Percentiles rank a stretch among this genome's conserved stretches.
These are phyloP conservation scores for Kodamaea laetipori DNA, from an alignment of 805 yeast species.

Conservation along the genomic window DNA sequence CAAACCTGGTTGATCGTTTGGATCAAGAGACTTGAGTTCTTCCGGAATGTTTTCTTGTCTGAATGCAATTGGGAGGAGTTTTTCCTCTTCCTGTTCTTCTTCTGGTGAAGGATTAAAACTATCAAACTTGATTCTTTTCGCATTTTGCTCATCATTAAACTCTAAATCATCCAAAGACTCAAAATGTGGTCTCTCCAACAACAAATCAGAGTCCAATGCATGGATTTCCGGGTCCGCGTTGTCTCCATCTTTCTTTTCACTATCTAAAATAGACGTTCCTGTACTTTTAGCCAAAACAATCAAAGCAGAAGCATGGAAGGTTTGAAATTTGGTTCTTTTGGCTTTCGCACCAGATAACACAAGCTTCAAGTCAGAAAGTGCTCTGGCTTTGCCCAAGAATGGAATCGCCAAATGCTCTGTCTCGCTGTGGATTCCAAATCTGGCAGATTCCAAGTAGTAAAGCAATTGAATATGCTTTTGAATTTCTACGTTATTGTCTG, in stretches of 20 bases:
- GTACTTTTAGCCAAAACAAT: slow-evolving; percentile 70
- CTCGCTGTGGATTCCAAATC: slow-evolving; percentile 61
- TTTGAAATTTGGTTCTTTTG: slow-evolving; percentile 81
- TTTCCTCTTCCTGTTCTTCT: slow-evolving; percentile 28
- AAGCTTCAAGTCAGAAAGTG: slow-evolving; percentile 59
- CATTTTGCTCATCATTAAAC: slow-evolving; percentile 35
- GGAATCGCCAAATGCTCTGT: slow-evolving; percentile 64
- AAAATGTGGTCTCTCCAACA: slow-evolving; percentile 73
- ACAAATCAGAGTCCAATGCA: slow-evolving; percentile 69
- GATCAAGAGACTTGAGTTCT: slow-evolving; percentile 58
- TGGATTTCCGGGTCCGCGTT: slow-evolving; percentile 54
- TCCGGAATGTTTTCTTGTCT: slow-evolving; percentile 65
- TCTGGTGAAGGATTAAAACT: slow-evolving; percentile 15
- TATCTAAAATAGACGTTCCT: slow-evolving; percentile 26
- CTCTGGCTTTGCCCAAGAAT: slow-evolving; percentile 55
- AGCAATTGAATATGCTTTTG: slow-evolving; percentile 44
- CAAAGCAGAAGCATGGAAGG: slow-evolving; percentile 67
- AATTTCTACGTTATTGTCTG: slow-evolving; percentile 30
- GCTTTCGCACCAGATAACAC: slow-evolving; percentile 88
- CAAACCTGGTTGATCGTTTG: slow-evolving; percentile 78
- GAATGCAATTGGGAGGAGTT: slow-evolving; percentile 62
- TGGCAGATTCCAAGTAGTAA: slow-evolving; percentile 67
- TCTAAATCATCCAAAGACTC: slow-evolving; percentile 57
- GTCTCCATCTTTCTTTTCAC: slow-evolving; percentile 17
- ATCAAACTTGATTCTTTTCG: slow-evolving; percentile 45